Evolutionary conservation across 345 rosid species (phyloP), one percentile per base, ranked within the genome.

Genomic region (Camelina laxa): DNA sequence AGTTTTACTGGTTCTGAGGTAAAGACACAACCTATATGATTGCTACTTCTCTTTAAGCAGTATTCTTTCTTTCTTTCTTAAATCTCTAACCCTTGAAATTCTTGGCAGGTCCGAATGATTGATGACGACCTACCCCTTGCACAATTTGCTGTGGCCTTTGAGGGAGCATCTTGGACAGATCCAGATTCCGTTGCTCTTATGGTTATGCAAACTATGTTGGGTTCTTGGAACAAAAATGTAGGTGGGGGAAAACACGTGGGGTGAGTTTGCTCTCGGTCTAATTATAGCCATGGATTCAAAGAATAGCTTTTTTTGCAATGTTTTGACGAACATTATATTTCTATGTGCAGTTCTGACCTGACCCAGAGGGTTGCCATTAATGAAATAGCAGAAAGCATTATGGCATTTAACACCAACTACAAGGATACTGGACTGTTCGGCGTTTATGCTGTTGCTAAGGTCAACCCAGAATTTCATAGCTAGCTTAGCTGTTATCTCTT

Each of bases 231-330:
- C 81, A 92, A 91, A 78, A 84, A 49, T 75, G 84, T 88, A 31
- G 91, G 91, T 50, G 97, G 97, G 49, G 99, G 99, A 79, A 96
- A 92, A 79, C 99, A 96, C 85, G 88, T 89, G 97, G 99, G 99
- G 99, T 95, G 75, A 85, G 89, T 75, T 69, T 60, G 0, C 53
- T 35, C 60, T 60, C 41, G 70, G 20, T 9, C 44, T 63, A 3
- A 8, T 24, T n/a, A 20, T n/a, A 9, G 41, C 20, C 44, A 59
- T 30, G 20, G 60, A 11, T 60, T 70, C 16, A 33, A 47, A n/a
- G 57, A 7, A 20, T 14, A 13, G 13, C 17, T 1, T 9, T 13
- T 19, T 27, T 12, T 59, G 17, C 55, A 63, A 33, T 58, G 12
- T 72, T 41, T 65, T 87, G 73, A 76, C 76, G 50, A 22, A 8